Percentiles rank a stretch among this genome's conserved stretches.
Conservation (phyloP, 257 asterid genomes). For the Solanum paucissectum region DNA sequence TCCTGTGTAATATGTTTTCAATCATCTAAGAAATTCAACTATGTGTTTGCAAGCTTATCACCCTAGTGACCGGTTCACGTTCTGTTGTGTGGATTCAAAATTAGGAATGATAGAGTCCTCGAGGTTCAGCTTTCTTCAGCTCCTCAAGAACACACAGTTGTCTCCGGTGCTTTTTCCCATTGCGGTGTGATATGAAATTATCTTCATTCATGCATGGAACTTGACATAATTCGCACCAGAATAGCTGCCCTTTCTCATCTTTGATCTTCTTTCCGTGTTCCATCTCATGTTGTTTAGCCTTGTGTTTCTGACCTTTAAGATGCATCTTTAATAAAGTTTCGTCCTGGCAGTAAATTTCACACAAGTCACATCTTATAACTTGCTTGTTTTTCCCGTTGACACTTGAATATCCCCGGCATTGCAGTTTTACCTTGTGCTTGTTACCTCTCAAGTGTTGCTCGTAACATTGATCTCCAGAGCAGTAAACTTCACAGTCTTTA, state of each 20-base stretch:
- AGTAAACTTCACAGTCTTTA: slow-evolving; percentile 26
- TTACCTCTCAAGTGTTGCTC: slow-evolving; percentile 39
- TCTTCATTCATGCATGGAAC: slow-evolving; percentile 39
- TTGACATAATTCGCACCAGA: slow-evolving; percentile 34
- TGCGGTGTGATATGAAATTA: slow-evolving; percentile 23
- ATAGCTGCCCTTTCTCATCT: background rate
- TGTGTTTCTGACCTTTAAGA: slow-evolving; percentile 47
- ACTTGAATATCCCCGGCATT: background rate
- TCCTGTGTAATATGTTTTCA: background rate
- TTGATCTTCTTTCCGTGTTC: background rate
- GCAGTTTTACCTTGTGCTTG: slow-evolving; percentile 39
- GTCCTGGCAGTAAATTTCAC: slow-evolving; percentile 39
- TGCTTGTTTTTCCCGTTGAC: background rate
- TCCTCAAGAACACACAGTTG: background rate
- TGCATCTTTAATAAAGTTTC: slow-evolving; percentile 17
- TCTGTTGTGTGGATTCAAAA: background rate
- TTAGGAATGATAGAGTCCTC: background rate
- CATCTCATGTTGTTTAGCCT: slow-evolving; percentile 21
- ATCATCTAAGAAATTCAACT: background rate
- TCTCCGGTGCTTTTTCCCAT: slow-evolving; percentile 31
- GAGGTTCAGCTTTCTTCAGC: background rate
- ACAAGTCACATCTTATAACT: slow-evolving; percentile 24
- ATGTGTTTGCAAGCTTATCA: background rate
- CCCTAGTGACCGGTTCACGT: background rate
- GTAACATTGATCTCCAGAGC: slow-evolving; percentile 21